These are phyloP conservation scores for Aspergillus oerlinghausenensis DNA, from an alignment of 2,329 filamentous ascomycete species.

Conservation along the genomic window DNA sequence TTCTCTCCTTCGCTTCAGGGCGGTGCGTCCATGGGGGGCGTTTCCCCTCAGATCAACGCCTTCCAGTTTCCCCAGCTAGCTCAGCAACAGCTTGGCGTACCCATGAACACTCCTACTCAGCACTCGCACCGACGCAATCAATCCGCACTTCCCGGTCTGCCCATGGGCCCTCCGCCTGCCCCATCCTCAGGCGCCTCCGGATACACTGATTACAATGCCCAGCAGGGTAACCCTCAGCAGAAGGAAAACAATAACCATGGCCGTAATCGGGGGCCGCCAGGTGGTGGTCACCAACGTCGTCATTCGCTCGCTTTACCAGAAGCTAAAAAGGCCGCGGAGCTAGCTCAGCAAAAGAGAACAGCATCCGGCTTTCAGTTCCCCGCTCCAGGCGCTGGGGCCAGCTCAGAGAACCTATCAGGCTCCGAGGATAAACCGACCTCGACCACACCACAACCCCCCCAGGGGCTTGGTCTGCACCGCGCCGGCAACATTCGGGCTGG, in stretches of 20 bases:
- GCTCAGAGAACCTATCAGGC: conserved; percentile 52
- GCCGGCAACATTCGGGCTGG: conserved; percentile 82
- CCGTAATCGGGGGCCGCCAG: conserved; percentile 67
- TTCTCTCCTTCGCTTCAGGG: conserved; percentile 72
- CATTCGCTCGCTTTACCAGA: conserved; percentile 93
- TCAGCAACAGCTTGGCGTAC: conserved; percentile 65
- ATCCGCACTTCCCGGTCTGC: conserved; percentile 89
- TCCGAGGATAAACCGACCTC: conserved; percentile 45
- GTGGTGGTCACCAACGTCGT: conserved; percentile 79
- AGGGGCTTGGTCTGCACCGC: conserved; percentile 63
- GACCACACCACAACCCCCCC: conserved; percentile 49
- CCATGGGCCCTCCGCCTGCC: conserved; percentile 84
- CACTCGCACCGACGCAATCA: conserved; percentile 95
- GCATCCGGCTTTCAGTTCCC: conserved; percentile 95
- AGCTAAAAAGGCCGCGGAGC: conserved; percentile 93
- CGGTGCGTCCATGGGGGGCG: conserved; percentile 63
- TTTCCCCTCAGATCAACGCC: conserved; percentile 68
- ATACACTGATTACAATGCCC: conserved; percentile 76
- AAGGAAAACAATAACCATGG: conserved; percentile 66
- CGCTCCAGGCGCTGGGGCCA: conserved; percentile 59
- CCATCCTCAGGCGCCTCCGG: conserved; percentile 84
- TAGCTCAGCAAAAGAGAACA: conserved; percentile 94
- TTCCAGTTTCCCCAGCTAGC: conserved; percentile 86
- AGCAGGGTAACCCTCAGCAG: conserved; percentile 58
- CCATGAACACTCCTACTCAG: conserved; percentile 72